Evolutionary conservation across 768 basidiomycete species (phyloP), one percentile per base, ranked within the genome.

Genomic region (Fomitopsis pulvina): DNA sequence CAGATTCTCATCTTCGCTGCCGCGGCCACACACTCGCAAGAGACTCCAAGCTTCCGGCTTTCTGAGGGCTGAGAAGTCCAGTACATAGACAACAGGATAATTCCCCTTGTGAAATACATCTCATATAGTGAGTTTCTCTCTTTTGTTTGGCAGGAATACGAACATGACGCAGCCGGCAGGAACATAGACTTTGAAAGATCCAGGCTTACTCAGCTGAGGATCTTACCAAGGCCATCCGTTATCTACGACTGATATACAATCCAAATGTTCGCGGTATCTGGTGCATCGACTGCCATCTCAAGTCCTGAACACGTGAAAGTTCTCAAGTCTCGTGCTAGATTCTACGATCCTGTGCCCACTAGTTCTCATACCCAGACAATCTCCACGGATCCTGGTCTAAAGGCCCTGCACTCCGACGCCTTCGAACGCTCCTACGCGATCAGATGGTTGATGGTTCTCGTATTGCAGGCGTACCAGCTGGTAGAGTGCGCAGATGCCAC

Each of bases 341-440:
- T 6, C n/a, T n/a, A n/a, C n/a, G n/a, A n/a, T n/a, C n/a, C n/a
- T n/a, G n/a, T n/a, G n/a, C n/a, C n/a, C n/a, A n/a, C n/a, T n/a
- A n/a, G n/a, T n/a, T 14, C 42, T 4, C 22, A 21, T 1, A 5
- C 2, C 14, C 47, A 1, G 9, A n/a, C 16, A 18, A 37, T 29
- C 4, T 41, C 34, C 4, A 5, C 48, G 11, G 48, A 44, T 18
- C 38, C n/a, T 30, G 63, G 20, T 20, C 18, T 58, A 43, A 68
- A 71, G 18, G 53, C 61, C 11, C 56, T 80, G 21, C 72, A 76
- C 40, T 64, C 66, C 0, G 88, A 92, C 60, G 48, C 69, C 1
- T 92, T 85, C 62, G 91, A 93, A 65, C 76, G 83, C 8, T 63
- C 76, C 0, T 81, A 83, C 47, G 74, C 83, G 0, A 74, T 89